Base-by-base conservation (phyloP, 2,329 filamentous ascomycete species). In the Cladosporium sphaerospermum region DNA sequence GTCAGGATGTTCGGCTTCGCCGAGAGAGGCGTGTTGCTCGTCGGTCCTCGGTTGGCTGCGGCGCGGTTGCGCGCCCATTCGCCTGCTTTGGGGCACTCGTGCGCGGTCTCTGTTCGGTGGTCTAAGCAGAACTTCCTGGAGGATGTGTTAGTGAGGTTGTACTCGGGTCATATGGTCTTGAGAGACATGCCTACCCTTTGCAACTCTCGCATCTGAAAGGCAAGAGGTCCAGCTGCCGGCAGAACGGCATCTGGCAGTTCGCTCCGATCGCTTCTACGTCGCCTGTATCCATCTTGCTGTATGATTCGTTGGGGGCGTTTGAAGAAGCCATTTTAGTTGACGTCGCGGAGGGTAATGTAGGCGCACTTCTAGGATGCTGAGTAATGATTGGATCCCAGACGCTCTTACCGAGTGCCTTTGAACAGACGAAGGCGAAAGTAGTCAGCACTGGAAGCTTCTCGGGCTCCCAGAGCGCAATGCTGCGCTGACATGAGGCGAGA, bases 121-220 rank as follows among this genome's bases (percentile, higher is more conserved):
- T 97, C 92, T 60, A 95, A 86, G 70, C 95, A 99, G 75, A 84
- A 99, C 13, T 62, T 65, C 31, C 63, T 64, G 52, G 7, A 10
- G 41, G 10, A 19, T 53, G 33, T 46, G 53, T 53, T 45, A 55
- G 51, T 56, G 37, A 32, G 41, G 23, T 18, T 31, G 48, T 18
- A n/a, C 31, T 37, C 37, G 40, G 40, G n/a, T 11, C 4, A 16
- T 16, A 6, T 3, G 10, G 5, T 28, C 14, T 34, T 19, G 4
- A 39, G 36, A 54, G 11, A 45, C 37, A 19, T 46, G 10, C 61
- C 66, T 64, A 77, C 73, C 78, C 77, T 64, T 74, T 80, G 74
- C 93, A 99, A 61, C 88, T 93, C 68, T 95, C 88, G 75, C 93
- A 99, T 66, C 84, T 80, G 71, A 97, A 97, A 3, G 93, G 93